Conservation (phyloP, 371 early-diverging fungal species). For the Mucor piriformis region DNA sequence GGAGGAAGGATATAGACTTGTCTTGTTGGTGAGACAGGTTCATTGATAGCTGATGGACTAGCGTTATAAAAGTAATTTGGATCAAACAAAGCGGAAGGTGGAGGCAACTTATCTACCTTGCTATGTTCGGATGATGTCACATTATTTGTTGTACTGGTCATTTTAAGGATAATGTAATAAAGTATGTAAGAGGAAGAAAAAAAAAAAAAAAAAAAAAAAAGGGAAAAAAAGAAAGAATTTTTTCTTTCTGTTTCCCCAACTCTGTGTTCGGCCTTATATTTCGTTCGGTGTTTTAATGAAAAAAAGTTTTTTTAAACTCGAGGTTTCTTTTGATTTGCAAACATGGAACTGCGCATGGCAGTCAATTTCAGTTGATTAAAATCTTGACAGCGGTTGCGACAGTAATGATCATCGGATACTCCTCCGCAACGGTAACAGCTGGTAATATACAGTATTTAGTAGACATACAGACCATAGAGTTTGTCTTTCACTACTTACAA, state of each 20-base stretch:
- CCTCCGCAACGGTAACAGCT: slow-evolving; percentile 32
- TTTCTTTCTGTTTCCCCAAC: background rate
- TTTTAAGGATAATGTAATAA: background rate
- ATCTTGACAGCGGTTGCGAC: slow-evolving; percentile 3
- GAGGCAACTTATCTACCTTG: slow-evolving; percentile 23
- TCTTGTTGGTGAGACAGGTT: slow-evolving; percentile 18
- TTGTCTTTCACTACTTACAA: too few relatives aligned
- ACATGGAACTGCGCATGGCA: slow-evolving; percentile 13
- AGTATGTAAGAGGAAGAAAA: background rate
- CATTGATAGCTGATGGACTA: background rate
- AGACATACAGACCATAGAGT: too few relatives aligned
- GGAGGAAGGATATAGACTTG: slow-evolving; percentile 47
- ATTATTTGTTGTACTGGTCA: slow-evolving; percentile 3
- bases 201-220: background rate
- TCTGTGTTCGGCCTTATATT: background rate
- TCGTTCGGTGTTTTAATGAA: background rate
- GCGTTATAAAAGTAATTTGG: slow-evolving; percentile 9
- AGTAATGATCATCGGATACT: slow-evolving; percentile 1
- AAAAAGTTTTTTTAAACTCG: slow-evolving; percentile 5
- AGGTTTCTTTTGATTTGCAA: slow-evolving; percentile 9
- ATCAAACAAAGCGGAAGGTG: slow-evolving; percentile 31
- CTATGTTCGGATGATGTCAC: slow-evolving; percentile 12
- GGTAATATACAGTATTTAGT: too few relatives aligned
- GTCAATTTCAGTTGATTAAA: background rate
- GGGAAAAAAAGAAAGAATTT: background rate